phyloP scores from a whole-genome alignment of 352 stramenopile genomes.

The Globisporangium paddicum region DNA sequence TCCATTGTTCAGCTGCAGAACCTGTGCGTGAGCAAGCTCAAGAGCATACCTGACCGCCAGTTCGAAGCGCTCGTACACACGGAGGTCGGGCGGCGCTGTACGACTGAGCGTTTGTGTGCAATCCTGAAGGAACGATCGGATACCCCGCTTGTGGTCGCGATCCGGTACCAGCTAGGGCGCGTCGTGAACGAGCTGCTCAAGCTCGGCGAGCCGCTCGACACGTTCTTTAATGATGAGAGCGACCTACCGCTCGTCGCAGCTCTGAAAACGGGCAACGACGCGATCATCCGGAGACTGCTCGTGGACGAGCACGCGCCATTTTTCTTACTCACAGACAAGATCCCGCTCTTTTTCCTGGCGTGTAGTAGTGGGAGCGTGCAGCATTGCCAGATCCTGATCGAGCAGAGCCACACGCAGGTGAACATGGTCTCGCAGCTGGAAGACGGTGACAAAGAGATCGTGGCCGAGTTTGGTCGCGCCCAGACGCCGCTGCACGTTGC shows the following conservation, averaged over 20 bases:
- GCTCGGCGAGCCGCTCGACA: constrained; percentile 45
- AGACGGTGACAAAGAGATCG: constrained; percentile 76
- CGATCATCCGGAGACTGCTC: constrained; percentile 68
- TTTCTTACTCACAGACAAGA: constrained; percentile 73
- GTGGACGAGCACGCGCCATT: constrained; percentile 65
- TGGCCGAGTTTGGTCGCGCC: constrained; percentile 53
- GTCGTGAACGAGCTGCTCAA: constrained; percentile 76
- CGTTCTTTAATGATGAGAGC: constrained; percentile 34
- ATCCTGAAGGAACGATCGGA: constrained; percentile 56
- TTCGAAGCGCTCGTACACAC: constrained; percentile 59
- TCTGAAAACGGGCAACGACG: constrained; percentile 63
- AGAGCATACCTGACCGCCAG: constrained; percentile 34
- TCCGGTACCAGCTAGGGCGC: constrained; percentile 74
- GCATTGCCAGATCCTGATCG: constrained; percentile 73
- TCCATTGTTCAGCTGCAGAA: constrained; percentile 36
- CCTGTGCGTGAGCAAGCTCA: constrained; percentile 52
- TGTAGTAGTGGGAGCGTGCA: constrained; percentile 59
- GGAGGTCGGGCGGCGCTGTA: constrained; percentile 60
- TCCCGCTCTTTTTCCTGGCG: constrained; percentile 71
- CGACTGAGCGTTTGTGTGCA: constrained; percentile 59
- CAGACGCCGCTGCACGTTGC: constrained; percentile 81
- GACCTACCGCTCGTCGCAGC: constrained; percentile 69
- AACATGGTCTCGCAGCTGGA: constrained; percentile 77
- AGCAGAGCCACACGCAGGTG: constrained; percentile 49
- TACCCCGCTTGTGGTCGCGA: constrained; percentile 60